Conservation (phyloP, 1,139 yeast species). For the Yamadazyma kanchanaburiensis region DNA sequence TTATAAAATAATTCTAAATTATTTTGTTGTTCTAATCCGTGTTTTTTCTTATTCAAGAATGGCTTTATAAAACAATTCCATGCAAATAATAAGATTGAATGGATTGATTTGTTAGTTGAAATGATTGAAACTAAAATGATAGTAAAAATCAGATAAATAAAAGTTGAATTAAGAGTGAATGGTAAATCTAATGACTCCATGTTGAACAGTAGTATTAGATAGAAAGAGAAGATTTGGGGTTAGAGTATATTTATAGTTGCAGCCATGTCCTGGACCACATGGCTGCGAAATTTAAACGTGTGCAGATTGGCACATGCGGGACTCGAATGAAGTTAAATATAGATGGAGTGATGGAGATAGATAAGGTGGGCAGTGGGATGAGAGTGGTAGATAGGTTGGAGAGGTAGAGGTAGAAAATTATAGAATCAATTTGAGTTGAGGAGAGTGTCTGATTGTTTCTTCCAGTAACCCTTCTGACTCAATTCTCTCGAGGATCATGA, state of each 20-base stretch:
- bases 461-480: too few species aligned
- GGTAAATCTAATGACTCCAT: constrained; percentile 9
- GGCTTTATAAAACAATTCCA: constrained; percentile 72
- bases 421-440: too few species aligned
- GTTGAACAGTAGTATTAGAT: neutral
- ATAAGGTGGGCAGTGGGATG: too few species aligned
- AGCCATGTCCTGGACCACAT: constrained; percentile 5
- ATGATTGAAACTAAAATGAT: constrained; percentile 15
- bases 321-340: too few species aligned
- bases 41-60: constrained; percentile 35
- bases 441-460: too few species aligned
- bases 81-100: constrained; percentile 33
- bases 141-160: constrained; percentile 6
- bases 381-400: too few species aligned
- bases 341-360: too few species aligned
- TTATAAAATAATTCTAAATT: constrained; percentile 70
- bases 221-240: too few species aligned
- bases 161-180: constrained; percentile 5
- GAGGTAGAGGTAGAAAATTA: too few species aligned
- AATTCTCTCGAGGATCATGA: too few species aligned
- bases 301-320: too few species aligned
- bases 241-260: too few species aligned
- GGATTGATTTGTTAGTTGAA: constrained; percentile 21
- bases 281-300: constrained; percentile 8
- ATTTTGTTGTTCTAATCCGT: constrained; percentile 45